Base-by-base conservation (phyloP, 1,284 basidiomycete genomes). In the Porogramme epimiltina region DNA sequence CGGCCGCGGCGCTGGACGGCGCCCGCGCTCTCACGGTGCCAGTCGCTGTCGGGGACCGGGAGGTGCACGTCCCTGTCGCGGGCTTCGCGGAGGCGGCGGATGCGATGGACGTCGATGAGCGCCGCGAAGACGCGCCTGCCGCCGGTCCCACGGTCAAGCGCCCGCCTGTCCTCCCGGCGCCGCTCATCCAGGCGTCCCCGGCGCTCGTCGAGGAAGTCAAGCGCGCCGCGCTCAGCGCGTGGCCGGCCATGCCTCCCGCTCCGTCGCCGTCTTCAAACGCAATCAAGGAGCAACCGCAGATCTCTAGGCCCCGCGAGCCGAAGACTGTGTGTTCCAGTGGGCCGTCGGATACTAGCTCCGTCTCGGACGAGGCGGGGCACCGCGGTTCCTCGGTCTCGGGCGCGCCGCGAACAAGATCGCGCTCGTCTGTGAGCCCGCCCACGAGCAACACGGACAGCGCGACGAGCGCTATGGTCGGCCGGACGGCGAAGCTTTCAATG, bases 41-140 rank as follows among this genome's bases (percentile, higher is more conserved):
- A 6, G 59, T 64, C 22, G 45, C 52, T 25, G 72, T 86, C 75
- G 84, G 64, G 6, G 47, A 55, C 15, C 53, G 54, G 31, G 56
- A 65, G 51, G 65, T 67, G 11, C 66, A 67, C 40, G 62, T 67
- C 0, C 65, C 63, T 18, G 63, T 67, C 6, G 66, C 61, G 10
- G 65, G 64, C 4, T 62, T 63, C 45, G 37, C 62, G 15, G 56
- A 51, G 20, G 13, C 52, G 22, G 49, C 53, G 18, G 56, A n/a
- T n/a, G n/a, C 60, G 11, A 67, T 67, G 68, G 62, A 66, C 4
- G 61, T 68, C 25, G 68, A 67, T 44, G 55, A 51, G 8, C 43
- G 39, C 11, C 46, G 42, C 20, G 20, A 28, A n/a, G 16, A 31
- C 15, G 16, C 19, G 19, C n/a, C 23, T 4, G 53, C 51, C 22